Percentiles rank a stretch among this genome's conserved stretches.
Evolutionary conservation across 169 alveolate species (phyloP).

Genomic region (Plasmodium knowlesi): DNA sequence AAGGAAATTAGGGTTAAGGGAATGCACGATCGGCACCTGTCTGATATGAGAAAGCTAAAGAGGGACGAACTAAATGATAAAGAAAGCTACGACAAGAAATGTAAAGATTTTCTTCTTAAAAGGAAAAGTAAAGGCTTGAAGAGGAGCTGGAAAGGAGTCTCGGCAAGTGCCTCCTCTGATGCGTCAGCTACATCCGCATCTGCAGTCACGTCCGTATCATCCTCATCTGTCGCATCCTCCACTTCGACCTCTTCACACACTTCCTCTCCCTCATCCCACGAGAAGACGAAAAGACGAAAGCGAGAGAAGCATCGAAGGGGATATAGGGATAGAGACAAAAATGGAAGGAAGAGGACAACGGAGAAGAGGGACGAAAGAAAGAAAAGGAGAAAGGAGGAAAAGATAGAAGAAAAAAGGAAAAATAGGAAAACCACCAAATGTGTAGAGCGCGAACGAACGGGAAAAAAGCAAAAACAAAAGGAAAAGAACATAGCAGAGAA

Average conservation of each 20-base stretch:
- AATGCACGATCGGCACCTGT: constrained; percentile 7
- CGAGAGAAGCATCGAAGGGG: constrained; percentile 14
- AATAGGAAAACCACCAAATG: not conserved
- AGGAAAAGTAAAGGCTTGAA: not conserved
- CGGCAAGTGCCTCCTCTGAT: not conserved
- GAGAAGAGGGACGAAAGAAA: not conserved
- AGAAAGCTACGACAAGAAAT: constrained; percentile 54
- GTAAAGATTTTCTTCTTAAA: constrained; percentile 40
- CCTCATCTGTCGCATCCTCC: not conserved
- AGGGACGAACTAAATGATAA: constrained; percentile 43
- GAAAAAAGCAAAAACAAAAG: not conserved
- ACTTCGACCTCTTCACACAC: not conserved
- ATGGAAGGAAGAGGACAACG: constrained; percentile 4
- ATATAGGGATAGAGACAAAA: not conserved
- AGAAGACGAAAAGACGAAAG: constrained; percentile 20
- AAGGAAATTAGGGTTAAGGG: constrained; percentile 46
- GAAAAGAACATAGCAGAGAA: not conserved
- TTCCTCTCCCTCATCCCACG: not conserved
- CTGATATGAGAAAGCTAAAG: constrained; percentile 41
- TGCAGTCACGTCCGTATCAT: not conserved
- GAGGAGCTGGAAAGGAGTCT: not conserved
- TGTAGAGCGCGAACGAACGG: not conserved
- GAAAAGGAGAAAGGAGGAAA: not conserved
- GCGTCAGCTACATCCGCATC: not conserved
- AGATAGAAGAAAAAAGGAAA: not conserved